These are phyloP conservation scores for Fusarium beomiforme DNA, from an alignment of 2,329 filamentous ascomycete genomes.

Conservation along the genomic window DNA sequence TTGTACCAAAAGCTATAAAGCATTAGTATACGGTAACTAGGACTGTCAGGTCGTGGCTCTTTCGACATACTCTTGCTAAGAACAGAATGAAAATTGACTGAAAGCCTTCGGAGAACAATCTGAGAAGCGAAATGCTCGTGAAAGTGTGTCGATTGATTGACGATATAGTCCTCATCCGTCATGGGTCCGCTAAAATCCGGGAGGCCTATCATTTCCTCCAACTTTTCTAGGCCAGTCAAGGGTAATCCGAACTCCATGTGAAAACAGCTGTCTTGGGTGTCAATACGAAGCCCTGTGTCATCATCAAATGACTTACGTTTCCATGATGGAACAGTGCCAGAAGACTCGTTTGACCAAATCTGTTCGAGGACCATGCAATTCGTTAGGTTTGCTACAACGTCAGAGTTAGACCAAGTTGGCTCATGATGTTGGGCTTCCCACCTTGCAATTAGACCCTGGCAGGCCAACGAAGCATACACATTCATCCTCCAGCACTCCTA, in stretches of 20 bases:
- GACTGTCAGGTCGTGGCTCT: neutral
- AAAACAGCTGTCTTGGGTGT: slow-evolving; percentile 54
- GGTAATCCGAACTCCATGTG: slow-evolving; percentile 69
- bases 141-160: slow-evolving; percentile 62
- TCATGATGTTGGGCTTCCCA: slow-evolving; percentile 39
- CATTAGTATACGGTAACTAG: neutral
- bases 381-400: slow-evolving; percentile 35
- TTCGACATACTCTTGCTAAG: slow-evolving; percentile 61
- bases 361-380: slow-evolving; percentile 38
- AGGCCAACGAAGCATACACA: slow-evolving; percentile 65
- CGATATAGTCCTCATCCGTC: slow-evolving; percentile 57
- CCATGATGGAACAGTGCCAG: slow-evolving; percentile 44
- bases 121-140: slow-evolving; percentile 69
- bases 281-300: neutral
- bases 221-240: slow-evolving; percentile 61
- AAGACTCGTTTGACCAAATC: slow-evolving; percentile 41
- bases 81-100: slow-evolving; percentile 61
- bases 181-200: slow-evolving; percentile 62
- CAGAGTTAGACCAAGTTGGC: neutral
- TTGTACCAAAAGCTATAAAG: slow-evolving; percentile 34
- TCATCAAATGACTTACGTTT: slow-evolving; percentile 30
- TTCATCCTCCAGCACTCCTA: slow-evolving; percentile 71
- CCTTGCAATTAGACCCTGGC: slow-evolving; percentile 66
- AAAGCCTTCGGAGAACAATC: slow-evolving; percentile 64
- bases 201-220: slow-evolving; percentile 64